These are phyloP conservation scores for Lanmaoa pseudosensibilis DNA, from an alignment of 768 basidiomycete species.

Conservation along the genomic window DNA sequence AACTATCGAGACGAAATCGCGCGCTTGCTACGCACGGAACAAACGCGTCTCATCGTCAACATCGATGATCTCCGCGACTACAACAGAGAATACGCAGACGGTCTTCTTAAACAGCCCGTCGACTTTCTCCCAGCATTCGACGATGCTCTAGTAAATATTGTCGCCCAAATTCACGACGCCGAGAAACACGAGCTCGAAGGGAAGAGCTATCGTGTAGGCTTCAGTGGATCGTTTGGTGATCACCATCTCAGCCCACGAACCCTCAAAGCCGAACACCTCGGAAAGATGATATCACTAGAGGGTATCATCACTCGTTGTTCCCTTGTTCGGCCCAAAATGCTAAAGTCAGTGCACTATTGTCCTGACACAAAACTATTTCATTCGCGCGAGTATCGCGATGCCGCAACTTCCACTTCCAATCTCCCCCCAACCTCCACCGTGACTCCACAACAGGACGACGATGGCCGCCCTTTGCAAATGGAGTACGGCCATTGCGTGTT, in stretches of 20 bases:
- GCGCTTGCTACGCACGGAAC: slow-evolving; percentile 77
- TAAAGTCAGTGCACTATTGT: slow-evolving; percentile 95
- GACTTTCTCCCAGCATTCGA: slow-evolving; percentile 90
- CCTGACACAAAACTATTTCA: slow-evolving; percentile 84
- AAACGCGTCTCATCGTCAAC: slow-evolving; percentile 90
- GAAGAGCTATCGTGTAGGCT: slow-evolving; percentile 83
- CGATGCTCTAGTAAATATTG: slow-evolving; percentile 71
- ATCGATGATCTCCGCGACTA: slow-evolving; percentile 95
- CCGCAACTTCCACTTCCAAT: slow-evolving; percentile 82
- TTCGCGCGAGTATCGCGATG: slow-evolving; percentile 89
- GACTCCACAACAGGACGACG: slow-evolving; percentile 89
- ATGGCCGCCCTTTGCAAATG: slow-evolving; percentile 81
- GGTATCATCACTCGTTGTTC: slow-evolving; percentile 99
- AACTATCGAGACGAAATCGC: slow-evolving; percentile 86
- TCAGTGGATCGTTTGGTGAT: slow-evolving; percentile 96
- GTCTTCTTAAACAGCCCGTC: slow-evolving; percentile 84
- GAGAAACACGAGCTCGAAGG: slow-evolving; percentile 80
- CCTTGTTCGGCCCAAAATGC: slow-evolving; percentile 97
- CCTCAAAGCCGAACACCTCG: slow-evolving; percentile 82
- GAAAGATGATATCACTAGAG: slow-evolving; percentile 95
- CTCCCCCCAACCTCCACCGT: slow-evolving; percentile 83
- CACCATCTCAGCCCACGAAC: slow-evolving; percentile 96
- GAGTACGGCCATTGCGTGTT: slow-evolving; percentile 93
- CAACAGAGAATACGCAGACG: slow-evolving; percentile 83
- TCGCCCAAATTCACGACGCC: slow-evolving; percentile 70